phyloP scores from a whole-genome alignment of 2,329 filamentous ascomycete species.

The Apiospora marii region DNA sequence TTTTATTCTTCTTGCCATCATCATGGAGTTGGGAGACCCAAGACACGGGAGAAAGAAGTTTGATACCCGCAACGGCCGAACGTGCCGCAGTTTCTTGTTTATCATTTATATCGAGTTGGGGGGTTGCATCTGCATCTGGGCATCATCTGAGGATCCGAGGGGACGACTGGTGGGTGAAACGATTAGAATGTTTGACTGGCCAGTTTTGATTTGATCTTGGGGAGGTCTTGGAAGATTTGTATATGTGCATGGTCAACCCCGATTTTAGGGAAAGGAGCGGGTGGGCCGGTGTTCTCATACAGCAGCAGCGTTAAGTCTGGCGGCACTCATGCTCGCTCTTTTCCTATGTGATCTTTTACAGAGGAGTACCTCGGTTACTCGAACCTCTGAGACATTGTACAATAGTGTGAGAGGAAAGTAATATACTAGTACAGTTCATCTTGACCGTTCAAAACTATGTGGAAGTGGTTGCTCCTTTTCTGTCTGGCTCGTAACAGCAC shows the following conservation, averaged over 20 bases:
- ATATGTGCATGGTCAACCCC: not conserved
- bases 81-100: constrained; percentile 10
- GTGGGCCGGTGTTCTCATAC: not conserved
- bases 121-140: not conserved
- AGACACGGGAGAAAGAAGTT: constrained; percentile 9
- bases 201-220: constrained; percentile 7
- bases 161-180: not conserved
- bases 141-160: not conserved
- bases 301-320: not conserved
- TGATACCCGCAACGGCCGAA: constrained; percentile 16
- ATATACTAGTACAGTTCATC: not conserved
- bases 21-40: not conserved
- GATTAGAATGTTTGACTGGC: not conserved
- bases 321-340: not conserved
- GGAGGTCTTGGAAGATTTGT: not conserved
- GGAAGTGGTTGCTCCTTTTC: not conserved
- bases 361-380: not conserved
- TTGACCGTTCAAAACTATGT: not conserved
- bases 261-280: not conserved
- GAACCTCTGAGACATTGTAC: not conserved
- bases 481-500: not conserved
- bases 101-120: not conserved
- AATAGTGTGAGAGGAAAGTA: not conserved
- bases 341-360: constrained; percentile 1
- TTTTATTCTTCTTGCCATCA: not conserved